phyloP scores from a whole-genome alignment of 2,329 filamentous ascomycete species.

The Sodiomyces alkalinus region DNA sequence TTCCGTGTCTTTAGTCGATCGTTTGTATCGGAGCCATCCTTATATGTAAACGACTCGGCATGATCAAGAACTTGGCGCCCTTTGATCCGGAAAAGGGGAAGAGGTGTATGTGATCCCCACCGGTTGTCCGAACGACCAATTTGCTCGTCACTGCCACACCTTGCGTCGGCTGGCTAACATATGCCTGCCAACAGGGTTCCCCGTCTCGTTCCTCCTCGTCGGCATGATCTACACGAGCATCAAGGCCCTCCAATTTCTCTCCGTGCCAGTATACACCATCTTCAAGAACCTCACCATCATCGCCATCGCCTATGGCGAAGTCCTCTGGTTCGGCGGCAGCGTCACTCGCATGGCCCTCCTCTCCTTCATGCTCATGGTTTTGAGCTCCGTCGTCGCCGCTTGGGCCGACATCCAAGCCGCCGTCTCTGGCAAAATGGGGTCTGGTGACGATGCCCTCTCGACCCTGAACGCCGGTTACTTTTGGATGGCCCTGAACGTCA shows the following conservation, averaged over 20 bases:
- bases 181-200: conserved; percentile 71
- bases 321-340: conserved; percentile 92
- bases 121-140: background rate
- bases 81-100: conserved; percentile 83
- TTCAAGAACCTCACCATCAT: conserved; percentile 99
- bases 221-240: conserved; percentile 98
- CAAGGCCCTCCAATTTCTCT: conserved; percentile 90
- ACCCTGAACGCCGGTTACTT: conserved; percentile 90
- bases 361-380: conserved; percentile 91
- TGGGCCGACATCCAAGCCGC: conserved; percentile 95
- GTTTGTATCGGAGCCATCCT: conserved; percentile 81
- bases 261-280: conserved; percentile 96
- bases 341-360: conserved; percentile 79
- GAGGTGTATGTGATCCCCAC: conserved; percentile 51
- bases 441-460: conserved; percentile 55
- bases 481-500: conserved; percentile 96
- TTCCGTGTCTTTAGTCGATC: conserved; percentile 61
- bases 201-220: conserved; percentile 86
- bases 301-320: conserved; percentile 94
- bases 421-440: conserved; percentile 26
- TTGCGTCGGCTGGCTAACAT: too few species aligned
- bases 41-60: conserved; percentile 60
- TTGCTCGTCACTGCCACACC: too few species aligned
- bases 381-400: conserved; percentile 85
- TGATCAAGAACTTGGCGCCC: conserved; percentile 68